These are phyloP conservation scores for Glomus cerebriforme DNA, from an alignment of 192 early-diverging fungal species.

Conservation along the genomic window DNA sequence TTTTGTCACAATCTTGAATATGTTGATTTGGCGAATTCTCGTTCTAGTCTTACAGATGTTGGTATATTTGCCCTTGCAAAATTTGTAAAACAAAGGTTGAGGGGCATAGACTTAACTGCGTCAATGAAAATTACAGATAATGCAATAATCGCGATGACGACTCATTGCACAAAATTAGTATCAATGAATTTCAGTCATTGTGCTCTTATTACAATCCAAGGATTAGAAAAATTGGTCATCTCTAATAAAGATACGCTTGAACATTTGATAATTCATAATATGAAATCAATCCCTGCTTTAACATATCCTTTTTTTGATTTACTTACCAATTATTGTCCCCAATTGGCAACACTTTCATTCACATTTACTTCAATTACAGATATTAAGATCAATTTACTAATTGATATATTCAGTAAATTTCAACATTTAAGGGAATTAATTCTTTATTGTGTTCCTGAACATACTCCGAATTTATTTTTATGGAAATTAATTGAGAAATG, in stretches of 20 bases:
- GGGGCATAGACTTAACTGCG: neutral
- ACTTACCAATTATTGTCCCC: neutral
- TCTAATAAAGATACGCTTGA: conserved; percentile 1
- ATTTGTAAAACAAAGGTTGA: conserved; percentile 12
- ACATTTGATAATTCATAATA: conserved; percentile 4
- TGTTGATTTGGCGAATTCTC: neutral
- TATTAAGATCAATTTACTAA: neutral
- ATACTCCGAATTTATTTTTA: neutral
- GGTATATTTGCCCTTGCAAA: neutral
- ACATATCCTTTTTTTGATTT: neutral
- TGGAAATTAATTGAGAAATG: neutral
- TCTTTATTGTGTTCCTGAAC: neutral
- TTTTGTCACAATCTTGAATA: neutral
- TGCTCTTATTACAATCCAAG: neutral
- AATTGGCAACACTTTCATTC: neutral
- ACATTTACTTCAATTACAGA: no score
- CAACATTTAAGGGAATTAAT: neutral
- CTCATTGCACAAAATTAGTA: conserved; percentile 5
- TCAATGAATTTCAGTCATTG: conserved; percentile 1
- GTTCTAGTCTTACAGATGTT: neutral
- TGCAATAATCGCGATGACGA: neutral
- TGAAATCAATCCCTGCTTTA: neutral
- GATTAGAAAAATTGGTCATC: neutral
- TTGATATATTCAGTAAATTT: neutral
- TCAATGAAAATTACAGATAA: neutral